Evolutionary conservation across 345 rosid genomes (phyloP).

Genomic region (Aquilaria malaccensis): DNA sequence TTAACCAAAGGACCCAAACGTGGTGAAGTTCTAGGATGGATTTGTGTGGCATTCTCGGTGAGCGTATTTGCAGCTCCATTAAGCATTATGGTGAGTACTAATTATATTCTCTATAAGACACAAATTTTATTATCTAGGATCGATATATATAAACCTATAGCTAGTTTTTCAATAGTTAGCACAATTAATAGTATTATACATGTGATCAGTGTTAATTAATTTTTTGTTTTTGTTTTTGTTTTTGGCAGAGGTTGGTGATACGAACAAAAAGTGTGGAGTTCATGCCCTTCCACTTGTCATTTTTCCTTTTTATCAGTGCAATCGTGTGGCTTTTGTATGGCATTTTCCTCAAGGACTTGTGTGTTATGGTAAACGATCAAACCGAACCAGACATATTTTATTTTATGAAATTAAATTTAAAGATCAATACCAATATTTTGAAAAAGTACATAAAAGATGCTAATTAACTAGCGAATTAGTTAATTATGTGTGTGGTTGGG

Average conservation of each 20-base stretch:
- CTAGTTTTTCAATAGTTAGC: not conserved
- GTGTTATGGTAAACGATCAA: slow-evolving; percentile 33
- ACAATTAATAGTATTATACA: too few species aligned
- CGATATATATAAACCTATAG: not conserved
- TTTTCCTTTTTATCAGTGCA: slow-evolving; percentile 47
- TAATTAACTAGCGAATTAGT: too few species aligned
- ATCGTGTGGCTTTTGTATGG: slow-evolving; percentile 54
- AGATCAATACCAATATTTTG: too few species aligned
- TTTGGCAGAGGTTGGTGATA: slow-evolving; percentile 33
- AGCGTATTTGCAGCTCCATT: slow-evolving; percentile 64
- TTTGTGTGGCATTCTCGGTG: slow-evolving; percentile 38
- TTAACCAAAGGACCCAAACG: slow-evolving; percentile 33
- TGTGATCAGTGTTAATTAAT: too few species aligned
- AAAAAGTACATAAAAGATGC: too few species aligned
- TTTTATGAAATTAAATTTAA: too few species aligned
- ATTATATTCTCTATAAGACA: not conserved
- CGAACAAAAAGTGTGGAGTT: slow-evolving; percentile 59
- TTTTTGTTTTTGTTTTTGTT: too few species aligned
- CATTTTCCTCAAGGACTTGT: slow-evolving; percentile 35
- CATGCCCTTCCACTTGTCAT: slow-evolving; percentile 57
- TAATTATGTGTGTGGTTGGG: too few species aligned
- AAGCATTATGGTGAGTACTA: slow-evolving; percentile 42
- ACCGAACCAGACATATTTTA: too few species aligned
- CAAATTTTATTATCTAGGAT: slow-evolving; percentile 4
- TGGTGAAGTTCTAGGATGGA: slow-evolving; percentile 45